Base-by-base conservation (phyloP, 805 yeast species). In the Hanseniaspora clermontiae region DNA sequence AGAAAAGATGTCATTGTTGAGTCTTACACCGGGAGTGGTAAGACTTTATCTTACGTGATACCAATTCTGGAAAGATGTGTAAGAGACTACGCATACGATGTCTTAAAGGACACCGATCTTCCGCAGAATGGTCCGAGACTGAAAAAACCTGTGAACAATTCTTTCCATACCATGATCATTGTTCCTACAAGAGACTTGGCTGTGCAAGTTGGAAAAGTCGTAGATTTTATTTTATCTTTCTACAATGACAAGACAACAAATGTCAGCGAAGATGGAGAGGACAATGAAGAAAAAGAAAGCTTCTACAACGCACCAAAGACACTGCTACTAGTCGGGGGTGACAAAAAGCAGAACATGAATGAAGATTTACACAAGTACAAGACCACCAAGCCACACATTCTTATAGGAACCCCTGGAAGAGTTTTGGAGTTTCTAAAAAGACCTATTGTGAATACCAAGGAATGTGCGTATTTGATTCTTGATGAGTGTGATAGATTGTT, bases 21-120 rank as follows among this genome's bases (percentile, higher is more conserved):
- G 66, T 95, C 97, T 0, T 96, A 88, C 1, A 93, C 98, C 0
- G 98, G 98, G 0, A 89, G 97, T 0, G 98, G 98, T n/a, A 93
- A 93, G 67, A 93, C 98, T 0, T 68, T 90, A n/a, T 84, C 97
- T 3, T 93, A 86, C 71, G 80, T 82, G 5, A 75, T 93, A 2
- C 98, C 98, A 0, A 77, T 86, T 1, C 64, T 89, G 5, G 91
- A 89, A 62, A 83, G 81, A 61, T 68, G 89, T 8, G 58, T 75
- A 6, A 64, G 66, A 3, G 72, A 68, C 34, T 46, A 27, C 42
- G 42, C 52, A 3, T 39, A 15, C 12, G 38, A 34, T 0, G 20
- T 1, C 3, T 20, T 51, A 34, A 57, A 55, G 27, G 59, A 62
- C 37, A 58, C 62, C 8, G 67, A 62, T 62, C 57, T 66, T 4